These are phyloP conservation scores for Ocimum tenuiflorum DNA, from an alignment of 257 asterid species.

Conservation along the genomic window DNA sequence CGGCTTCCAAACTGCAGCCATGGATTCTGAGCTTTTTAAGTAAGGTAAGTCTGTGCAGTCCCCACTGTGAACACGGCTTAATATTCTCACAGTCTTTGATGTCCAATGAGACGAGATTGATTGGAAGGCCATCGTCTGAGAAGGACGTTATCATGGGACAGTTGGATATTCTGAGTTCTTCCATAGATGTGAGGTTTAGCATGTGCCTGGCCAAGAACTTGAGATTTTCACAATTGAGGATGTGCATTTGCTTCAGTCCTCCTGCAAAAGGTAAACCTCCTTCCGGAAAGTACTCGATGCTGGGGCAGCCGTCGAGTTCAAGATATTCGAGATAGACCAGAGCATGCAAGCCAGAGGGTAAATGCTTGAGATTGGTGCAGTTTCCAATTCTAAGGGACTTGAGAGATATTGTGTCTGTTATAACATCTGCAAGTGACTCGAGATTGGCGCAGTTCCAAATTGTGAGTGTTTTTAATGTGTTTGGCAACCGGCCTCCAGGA, in stretches of 20 bases:
- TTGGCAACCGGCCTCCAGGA: slow-evolving; percentile 37
- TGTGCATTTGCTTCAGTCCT: slow-evolving; percentile 30
- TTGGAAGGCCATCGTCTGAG: slow-evolving; percentile 39
- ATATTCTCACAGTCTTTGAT: slow-evolving; percentile 33
- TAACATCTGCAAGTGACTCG: slow-evolving; percentile 37
- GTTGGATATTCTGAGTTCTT: slow-evolving; percentile 30
- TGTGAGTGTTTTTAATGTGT: slow-evolving; percentile 34
- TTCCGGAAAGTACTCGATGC: slow-evolving; percentile 33
- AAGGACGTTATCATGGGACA: slow-evolving; percentile 36
- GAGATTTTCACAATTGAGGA: slow-evolving; percentile 37
- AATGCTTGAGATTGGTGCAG: slow-evolving; percentile 34
- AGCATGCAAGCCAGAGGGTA: slow-evolving; percentile 34
- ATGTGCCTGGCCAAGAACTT: slow-evolving; percentile 28
- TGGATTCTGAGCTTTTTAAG: slow-evolving; percentile 37
- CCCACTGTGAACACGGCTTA: slow-evolving; percentile 36
- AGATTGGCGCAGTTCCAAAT: slow-evolving; percentile 47
- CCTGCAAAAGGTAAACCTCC: slow-evolving; percentile 30
- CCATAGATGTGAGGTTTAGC: slow-evolving; percentile 36
- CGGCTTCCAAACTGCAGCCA: slow-evolving; percentile 26
- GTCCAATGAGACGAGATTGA: slow-evolving; percentile 34
- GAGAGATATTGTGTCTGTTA: slow-evolving; percentile 29
- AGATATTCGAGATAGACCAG: slow-evolving; percentile 31
- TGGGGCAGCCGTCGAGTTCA: slow-evolving; percentile 42
- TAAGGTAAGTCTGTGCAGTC: slow-evolving; percentile 39
- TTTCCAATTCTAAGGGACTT: slow-evolving; percentile 38